These are phyloP conservation scores for Suillus weaverae DNA, from an alignment of 768 basidiomycete genomes.

Conservation along the genomic window DNA sequence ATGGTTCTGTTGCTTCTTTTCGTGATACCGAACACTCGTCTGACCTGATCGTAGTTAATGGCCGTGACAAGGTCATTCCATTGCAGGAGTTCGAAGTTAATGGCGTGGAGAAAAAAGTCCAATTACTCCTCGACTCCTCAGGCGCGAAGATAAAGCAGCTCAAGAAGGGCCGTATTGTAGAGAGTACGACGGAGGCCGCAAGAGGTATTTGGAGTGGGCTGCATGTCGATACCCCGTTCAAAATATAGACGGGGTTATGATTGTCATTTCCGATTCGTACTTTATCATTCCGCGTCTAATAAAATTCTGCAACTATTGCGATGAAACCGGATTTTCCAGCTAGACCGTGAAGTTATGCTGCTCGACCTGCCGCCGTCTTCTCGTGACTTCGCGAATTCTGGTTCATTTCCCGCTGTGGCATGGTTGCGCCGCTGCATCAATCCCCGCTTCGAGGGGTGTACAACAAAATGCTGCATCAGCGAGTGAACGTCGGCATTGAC, in stretches of 20 bases:
- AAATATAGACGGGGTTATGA: conserved; percentile 35
- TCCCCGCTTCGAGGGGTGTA: background rate
- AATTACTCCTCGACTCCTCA: conserved; percentile 83
- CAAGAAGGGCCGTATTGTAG: conserved; percentile 64
- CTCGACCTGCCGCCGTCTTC: background rate
- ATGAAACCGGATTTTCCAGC: background rate
- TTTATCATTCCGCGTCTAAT: conserved; percentile 6
- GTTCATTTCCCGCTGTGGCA: background rate
- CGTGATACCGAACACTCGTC: conserved; percentile 1
- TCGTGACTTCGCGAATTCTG: background rate
- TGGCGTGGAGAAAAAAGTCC: conserved; percentile 74
- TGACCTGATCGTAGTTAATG: conserved; percentile 59
- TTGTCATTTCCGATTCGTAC: background rate
- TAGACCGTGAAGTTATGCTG: background rate
- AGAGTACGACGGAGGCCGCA: conserved; percentile 76
- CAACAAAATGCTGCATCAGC: background rate
- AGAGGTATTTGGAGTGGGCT: conserved; percentile 91
- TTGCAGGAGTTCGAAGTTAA: conserved; percentile 74
- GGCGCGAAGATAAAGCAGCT: conserved; percentile 82
- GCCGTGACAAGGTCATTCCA: conserved; percentile 85
- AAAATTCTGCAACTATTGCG: background rate
- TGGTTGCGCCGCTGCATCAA: background rate
- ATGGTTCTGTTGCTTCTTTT: conserved; percentile 49
- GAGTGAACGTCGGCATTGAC: background rate
- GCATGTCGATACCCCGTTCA: conserved; percentile 72